Base-by-base conservation (phyloP, 1,284 basidiomycete species). In the Apiotrichum mycotoxinovorans region DNA sequence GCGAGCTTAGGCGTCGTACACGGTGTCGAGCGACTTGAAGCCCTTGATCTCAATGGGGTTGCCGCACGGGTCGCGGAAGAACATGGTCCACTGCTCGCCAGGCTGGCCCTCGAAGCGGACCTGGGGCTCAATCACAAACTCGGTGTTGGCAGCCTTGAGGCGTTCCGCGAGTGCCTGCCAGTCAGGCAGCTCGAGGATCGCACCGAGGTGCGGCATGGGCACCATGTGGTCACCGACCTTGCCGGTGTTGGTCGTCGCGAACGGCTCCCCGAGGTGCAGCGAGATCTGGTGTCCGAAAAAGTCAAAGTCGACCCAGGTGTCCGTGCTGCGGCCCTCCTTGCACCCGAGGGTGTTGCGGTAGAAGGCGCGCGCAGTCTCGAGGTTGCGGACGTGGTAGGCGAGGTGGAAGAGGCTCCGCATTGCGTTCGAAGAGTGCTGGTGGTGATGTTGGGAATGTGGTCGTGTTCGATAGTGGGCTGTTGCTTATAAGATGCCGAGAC, bases 11-110 rank as follows among this genome's bases (percentile, higher is more conserved):
- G 56, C 50, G 37, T 61, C 53, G 47, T 61, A 61, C 3, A 61
- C 60, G 2, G 53, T 52, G 18, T 54, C 60, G 25, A 61, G 53
- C 40, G 42, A 44, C 56, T 58, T 55, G 56, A 61, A 61, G 40
- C 60, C 60, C 60, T 61, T 61, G 53, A 61, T 49, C 56, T 61
- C 60, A 23, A 61, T 57, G 9, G 60, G 60, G 51, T 61, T 61
- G n/a, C 60, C 60, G 23, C 45, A 42, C 2, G 60, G 60, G 26
- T 61, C 60, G 51, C 52, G 60, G 53, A 61, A 61, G 60, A 61
- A 61, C 60, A 61, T 61, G 27, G 60, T 61, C 53, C 53, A 61
- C 60, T 61, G 60, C 53, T 61, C 60, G 26, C 60, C 60, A 7
- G 60, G 60, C 53, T 50, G 50, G 52, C 60, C 60, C 56, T 54